phyloP scores from a whole-genome alignment of 2,329 filamentous ascomycete species.

The Aspergillus piperis region DNA sequence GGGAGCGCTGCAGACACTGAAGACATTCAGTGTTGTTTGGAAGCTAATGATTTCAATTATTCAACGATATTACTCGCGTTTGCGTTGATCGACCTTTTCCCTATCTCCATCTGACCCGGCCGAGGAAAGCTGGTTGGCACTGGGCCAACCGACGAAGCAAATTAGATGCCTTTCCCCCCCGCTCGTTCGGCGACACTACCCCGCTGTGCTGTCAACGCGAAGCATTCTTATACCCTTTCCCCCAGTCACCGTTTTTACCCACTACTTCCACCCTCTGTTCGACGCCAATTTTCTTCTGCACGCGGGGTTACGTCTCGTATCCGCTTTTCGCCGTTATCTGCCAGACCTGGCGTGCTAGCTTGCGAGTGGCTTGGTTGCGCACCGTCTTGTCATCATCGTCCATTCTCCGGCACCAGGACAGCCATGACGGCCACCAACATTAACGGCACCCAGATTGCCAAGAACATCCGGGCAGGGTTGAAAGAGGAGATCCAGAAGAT shows the following conservation, averaged over 20 bases:
- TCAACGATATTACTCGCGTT: constrained; percentile 9
- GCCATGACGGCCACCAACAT: constrained; percentile 87
- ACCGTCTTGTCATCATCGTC: constrained; percentile 7
- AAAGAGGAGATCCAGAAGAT: constrained; percentile 76
- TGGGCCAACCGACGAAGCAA: constrained; percentile 22
- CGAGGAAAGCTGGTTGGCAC: constrained; percentile 8
- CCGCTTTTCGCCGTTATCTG: constrained; percentile 18
- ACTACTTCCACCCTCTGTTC: constrained; percentile 12
- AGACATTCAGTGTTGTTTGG: neutral
- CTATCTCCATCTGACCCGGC: constrained; percentile 17
- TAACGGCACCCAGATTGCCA: constrained; percentile 93
- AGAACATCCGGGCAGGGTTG: constrained; percentile 81
- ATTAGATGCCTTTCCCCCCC: constrained; percentile 33
- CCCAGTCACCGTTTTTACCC: constrained; percentile 20
- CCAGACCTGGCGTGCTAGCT: constrained; percentile 18
- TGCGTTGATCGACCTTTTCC: constrained; percentile 12
- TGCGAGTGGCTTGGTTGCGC: constrained; percentile 21
- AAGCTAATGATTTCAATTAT: constrained; percentile 8
- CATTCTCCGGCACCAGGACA: constrained; percentile 47
- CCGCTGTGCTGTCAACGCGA: constrained; percentile 25
- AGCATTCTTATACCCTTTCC: constrained; percentile 17
- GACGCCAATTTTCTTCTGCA: constrained; percentile 17
- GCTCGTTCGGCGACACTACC: constrained; percentile 26
- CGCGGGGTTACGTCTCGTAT: constrained; percentile 19
- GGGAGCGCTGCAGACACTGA: neutral